These are phyloP conservation scores for Eimeria tenella DNA, from an alignment of 169 alveolate genomes.

Conservation along the genomic window DNA sequence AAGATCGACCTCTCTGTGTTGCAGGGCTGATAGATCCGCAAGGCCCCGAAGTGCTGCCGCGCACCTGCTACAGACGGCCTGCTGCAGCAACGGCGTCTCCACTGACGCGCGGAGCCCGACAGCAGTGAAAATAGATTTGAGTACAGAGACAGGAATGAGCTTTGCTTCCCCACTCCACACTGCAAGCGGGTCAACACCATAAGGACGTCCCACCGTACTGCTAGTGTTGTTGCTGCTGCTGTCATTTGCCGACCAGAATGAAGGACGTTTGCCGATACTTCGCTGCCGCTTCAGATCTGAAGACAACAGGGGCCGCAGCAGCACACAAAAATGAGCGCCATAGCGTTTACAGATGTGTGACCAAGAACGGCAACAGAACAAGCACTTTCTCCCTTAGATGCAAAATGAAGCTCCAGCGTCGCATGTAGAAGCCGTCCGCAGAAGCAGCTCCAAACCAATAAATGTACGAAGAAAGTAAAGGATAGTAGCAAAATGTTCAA, in stretches of 20 bases:
- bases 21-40: constrained; percentile 64
- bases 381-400: neutral
- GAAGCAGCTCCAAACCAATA: neutral
- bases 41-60: constrained; percentile 76
- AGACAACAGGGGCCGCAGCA: constrained; percentile 12
- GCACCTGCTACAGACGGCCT: constrained; percentile 71
- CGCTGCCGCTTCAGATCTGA: constrained; percentile 63
- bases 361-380: neutral
- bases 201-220: constrained; percentile 44
- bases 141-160: constrained; percentile 26
- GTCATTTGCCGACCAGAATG: constrained; percentile 39
- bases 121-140: constrained; percentile 35
- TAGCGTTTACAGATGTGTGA: too few species aligned
- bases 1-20: constrained; percentile 55
- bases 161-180: constrained; percentile 78
- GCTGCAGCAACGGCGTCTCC: constrained; percentile 73
- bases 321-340: neutral
- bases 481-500: neutral
- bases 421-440: neutral
- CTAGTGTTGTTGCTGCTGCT: constrained; percentile 36
- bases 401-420: neutral
- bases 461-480: neutral
- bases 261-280: constrained; percentile 46
- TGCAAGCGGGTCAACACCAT: constrained; percentile 69
- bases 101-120: constrained; percentile 63